These are phyloP conservation scores for Colletotrichum lentis DNA, from an alignment of 2,329 filamentous ascomycete genomes.

Conservation along the genomic window DNA sequence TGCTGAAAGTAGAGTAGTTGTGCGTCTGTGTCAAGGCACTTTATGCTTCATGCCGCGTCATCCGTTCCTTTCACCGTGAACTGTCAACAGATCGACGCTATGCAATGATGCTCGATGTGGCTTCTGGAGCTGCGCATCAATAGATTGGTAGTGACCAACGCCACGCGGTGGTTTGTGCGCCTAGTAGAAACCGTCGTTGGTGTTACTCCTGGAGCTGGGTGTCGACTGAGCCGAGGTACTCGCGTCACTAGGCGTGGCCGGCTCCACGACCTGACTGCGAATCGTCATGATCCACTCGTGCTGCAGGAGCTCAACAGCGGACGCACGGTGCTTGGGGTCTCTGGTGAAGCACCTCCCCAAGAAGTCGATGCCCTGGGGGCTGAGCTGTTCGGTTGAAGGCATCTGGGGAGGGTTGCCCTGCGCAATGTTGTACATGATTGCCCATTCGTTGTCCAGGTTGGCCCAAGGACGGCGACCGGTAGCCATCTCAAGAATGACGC, in stretches of 20 bases:
- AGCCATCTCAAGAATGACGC: slow-evolving; percentile 96
- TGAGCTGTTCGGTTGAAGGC: slow-evolving; percentile 83
- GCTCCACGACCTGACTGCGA: slow-evolving; percentile 70
- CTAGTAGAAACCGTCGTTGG: slow-evolving; percentile 39
- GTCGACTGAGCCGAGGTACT: slow-evolving; percentile 52
- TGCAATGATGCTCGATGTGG: slow-evolving; percentile 1
- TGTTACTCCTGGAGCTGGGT: slow-evolving; percentile 35
- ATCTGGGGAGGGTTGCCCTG: slow-evolving; percentile 92
- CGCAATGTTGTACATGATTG: slow-evolving; percentile 99
- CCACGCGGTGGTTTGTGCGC: slow-evolving; percentile 14
- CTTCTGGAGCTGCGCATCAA: not conserved
- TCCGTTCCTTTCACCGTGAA: not conserved
- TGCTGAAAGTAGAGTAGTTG: slow-evolving; percentile 8
- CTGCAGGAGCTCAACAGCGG: slow-evolving; percentile 87
- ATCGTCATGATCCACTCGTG: slow-evolving; percentile 87
- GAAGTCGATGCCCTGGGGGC: slow-evolving; percentile 85
- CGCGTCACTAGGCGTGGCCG: slow-evolving; percentile 67
- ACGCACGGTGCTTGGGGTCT: slow-evolving; percentile 80
- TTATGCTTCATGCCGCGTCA: slow-evolving; percentile 5
- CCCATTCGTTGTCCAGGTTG: slow-evolving; percentile 97
- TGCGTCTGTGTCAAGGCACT: not conserved
- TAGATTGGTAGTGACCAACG: not conserved
- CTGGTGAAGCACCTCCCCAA: slow-evolving; percentile 84
- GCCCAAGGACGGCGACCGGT: slow-evolving; percentile 95
- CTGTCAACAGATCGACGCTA: not conserved